Base-by-base conservation (phyloP, 345 rosid genomes). In the Xanthoceras sorbifolium region DNA sequence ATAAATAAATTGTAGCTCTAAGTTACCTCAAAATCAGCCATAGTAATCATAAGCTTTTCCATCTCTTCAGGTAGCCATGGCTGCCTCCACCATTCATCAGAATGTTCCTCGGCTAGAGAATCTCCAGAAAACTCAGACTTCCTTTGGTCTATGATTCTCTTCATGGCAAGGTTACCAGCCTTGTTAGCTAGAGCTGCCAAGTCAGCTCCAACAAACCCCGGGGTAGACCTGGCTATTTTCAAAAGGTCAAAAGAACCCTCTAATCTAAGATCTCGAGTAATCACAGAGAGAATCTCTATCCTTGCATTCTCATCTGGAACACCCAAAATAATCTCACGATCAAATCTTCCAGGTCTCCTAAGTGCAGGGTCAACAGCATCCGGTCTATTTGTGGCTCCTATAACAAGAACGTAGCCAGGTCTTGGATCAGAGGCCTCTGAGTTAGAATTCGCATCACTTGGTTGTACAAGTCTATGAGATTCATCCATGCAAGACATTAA, bases 131-230 rank as follows among this genome's bases (percentile, higher is more conserved):
- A 69, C 77, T 83, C 85, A 64, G 79, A 80, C 80, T 86, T 91
- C 72, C 96, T 87, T 76, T 80, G 81, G 55, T 88, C 85, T 62
- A 80, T 66, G 71, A 90, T 84, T 78, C 94, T 88, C 82, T 89
- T 86, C 87, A 88, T 86, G 71, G 94, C 94, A 76, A 92, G 87
- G 54, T 84, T 87, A 52, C 99, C 98, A 87, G 99, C 98, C 85
- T 82, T 86, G 82, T 87, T 85, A 73, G 89, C 93, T 54, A 96
- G 80, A 14, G 93, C 96, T 65, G 82, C 86, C 89, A 93, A 79
- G 73, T 96, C 99, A 8, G 99, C 99, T 68, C 99, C 99, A 72
- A 92, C 99, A 89, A 92, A 96, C 2, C 99, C 98, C 1, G 98
- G 95, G 14, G 99, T 93, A n/a, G 89, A 77, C 85, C 97, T 93